Evolutionary conservation across 208 protist species (phyloP), one percentile per base, ranked within the genome.

Genomic region (Novymonas esmeraldas): DNA sequence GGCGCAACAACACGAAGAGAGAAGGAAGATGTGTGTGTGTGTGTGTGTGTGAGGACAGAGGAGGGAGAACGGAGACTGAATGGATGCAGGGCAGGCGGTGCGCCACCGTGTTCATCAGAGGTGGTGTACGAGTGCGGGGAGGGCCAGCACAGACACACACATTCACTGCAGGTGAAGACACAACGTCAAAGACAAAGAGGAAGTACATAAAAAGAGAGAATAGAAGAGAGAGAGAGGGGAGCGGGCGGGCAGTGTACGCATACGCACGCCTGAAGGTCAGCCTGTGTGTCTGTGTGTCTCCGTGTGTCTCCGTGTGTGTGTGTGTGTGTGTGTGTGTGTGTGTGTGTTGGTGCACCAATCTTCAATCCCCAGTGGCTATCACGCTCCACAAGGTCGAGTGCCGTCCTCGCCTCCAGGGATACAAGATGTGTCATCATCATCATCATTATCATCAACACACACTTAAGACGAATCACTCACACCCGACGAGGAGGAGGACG

Each of bases 301-400:
- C 33, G 14, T 9, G 22, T 34, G 5, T 41, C 54, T 59, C 18
- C 34, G 13, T 28, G 54, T 28, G 28, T n/a, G 22, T 22, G 20
- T 54, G 28, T 54, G 49, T 55, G 28, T n/a, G 11, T 14, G 18
- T 48, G 18, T 48, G 14, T 34, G 18, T 57, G 51, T 57, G 50
- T 56, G 51, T 36, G 49, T n/a, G 26, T 31, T 2, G 14, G 20
- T 28, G 45, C 28, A 22, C 20, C 22, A 18, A 9, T 18, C 18
- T 18, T 29, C 7, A 29, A 22, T 50, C n/a, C 22, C 13, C n/a
- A n/a, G n/a, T n/a, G n/a, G n/a, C n/a, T n/a, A n/a, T n/a, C n/a
- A n/a, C n/a, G n/a, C n/a, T n/a, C n/a, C n/a, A n/a, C n/a, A n/a
- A n/a, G n/a, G n/a, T n/a, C n/a, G n/a, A n/a, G n/a, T n/a, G n/a